These are phyloP conservation scores for Apiospora phragmitis DNA, from an alignment of 2,329 filamentous ascomycete genomes.

Conservation along the genomic window DNA sequence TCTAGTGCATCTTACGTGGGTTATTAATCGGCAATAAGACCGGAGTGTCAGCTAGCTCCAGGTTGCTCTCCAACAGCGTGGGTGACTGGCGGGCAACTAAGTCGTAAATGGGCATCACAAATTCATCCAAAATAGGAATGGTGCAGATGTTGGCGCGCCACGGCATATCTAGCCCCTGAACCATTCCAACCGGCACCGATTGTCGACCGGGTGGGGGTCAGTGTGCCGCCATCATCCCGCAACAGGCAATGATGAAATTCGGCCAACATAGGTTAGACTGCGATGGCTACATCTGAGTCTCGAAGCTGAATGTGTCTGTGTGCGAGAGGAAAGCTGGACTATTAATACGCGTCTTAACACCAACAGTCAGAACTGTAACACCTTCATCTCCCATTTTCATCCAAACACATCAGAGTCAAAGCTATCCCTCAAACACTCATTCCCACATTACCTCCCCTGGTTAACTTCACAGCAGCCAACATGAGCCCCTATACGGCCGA, in stretches of 20 bases:
- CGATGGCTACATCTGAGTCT: background rate
- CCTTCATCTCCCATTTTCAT: no score
- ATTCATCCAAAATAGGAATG: background rate
- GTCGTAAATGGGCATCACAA: background rate
- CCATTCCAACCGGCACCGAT: background rate
- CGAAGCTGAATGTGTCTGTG: background rate
- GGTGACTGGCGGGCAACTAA: background rate
- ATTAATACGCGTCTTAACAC: background rate
- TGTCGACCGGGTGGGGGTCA: background rate
- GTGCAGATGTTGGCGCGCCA: background rate
- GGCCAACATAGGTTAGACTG: background rate
- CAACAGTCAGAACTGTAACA: accelerated
- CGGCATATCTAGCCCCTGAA: background rate
- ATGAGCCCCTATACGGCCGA: background rate
- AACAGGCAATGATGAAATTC: background rate
- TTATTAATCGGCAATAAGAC: background rate
- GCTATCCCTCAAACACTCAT: background rate
- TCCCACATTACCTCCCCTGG: no score
- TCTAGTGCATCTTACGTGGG: background rate
- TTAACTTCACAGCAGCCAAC: background rate
- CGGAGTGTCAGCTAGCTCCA: background rate
- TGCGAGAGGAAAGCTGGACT: background rate
- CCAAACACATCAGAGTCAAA: background rate
- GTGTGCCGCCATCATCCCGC: background rate
- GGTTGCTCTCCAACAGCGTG: background rate